Conservation (phyloP, 1,284 basidiomycete genomes). For the Microbotryum silenes-acaulis region DNA sequence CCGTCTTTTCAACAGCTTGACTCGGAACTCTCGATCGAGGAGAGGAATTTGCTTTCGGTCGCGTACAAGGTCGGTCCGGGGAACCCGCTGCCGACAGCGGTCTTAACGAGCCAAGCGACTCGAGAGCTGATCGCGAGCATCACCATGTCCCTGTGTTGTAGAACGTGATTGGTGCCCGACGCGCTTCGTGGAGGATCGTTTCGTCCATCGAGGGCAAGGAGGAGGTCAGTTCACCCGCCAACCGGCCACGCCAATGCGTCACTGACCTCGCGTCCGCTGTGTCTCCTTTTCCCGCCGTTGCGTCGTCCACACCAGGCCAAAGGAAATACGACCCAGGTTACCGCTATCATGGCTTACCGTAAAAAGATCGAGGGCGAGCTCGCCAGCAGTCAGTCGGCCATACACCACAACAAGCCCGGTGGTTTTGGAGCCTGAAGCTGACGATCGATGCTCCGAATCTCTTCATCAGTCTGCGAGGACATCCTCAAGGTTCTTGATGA, state of each 20-base stretch:
- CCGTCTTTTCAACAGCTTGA: conserved; percentile 25
- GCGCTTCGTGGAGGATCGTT: conserved; percentile 48
- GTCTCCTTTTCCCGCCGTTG: not conserved
- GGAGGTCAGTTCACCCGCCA: conserved; percentile 34
- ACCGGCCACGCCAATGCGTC: no score
- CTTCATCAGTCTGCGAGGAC: conserved; percentile 36
- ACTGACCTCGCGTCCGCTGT: not conserved
- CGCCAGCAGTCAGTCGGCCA: conserved; percentile 26
- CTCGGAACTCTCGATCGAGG: conserved; percentile 45
- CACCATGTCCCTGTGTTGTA: not conserved
- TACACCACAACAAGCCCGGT: not conserved
- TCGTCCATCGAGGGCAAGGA: conserved; percentile 48
- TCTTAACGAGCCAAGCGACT: not conserved
- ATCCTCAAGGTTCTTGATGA: conserved; percentile 39
- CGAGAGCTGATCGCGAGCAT: not conserved
- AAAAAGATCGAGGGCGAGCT: conserved; percentile 38
- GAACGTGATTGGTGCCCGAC: conserved; percentile 45
- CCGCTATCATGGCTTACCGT: conserved; percentile 39
- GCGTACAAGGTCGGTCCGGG: conserved; percentile 44
- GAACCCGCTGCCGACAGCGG: not conserved
- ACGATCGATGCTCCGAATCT: not conserved
- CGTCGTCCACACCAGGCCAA: conserved; percentile 25
- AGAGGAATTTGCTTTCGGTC: conserved; percentile 47
- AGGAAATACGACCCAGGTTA: conserved; percentile 37
- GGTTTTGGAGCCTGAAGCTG: not conserved